A percentile compares a stretch with the other conserved stretches of the same genome.
phyloP scores from a whole-genome alignment of 2,329 filamentous ascomycete species.

The Fusarium udum region DNA sequence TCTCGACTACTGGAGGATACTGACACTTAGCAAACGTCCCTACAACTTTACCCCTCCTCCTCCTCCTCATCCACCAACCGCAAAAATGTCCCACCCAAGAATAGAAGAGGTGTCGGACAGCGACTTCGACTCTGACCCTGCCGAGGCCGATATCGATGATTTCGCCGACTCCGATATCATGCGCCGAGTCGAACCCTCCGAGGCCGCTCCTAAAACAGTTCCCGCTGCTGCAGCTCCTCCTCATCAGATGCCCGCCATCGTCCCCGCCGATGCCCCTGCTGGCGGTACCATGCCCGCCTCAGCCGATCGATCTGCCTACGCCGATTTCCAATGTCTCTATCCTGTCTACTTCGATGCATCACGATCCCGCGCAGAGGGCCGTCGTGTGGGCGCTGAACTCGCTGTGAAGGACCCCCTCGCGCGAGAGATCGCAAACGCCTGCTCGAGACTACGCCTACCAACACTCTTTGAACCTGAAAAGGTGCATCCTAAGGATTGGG shows the following conservation, averaged over 20 bases:
- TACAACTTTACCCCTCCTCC: conserved; percentile 9
- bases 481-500: conserved; percentile 96
- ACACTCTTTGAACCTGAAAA: conserved; percentile 91
- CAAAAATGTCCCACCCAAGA: conserved; percentile 80
- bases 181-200: conserved; percentile 51
- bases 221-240: conserved; percentile 43
- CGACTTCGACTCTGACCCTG: conserved; percentile 82
- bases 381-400: conserved; percentile 76
- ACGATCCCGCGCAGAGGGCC: conserved; percentile 79
- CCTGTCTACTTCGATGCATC: conserved; percentile 91
- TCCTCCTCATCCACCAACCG: conserved; percentile 7
- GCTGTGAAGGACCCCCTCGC: conserved; percentile 89
- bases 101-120: conserved; percentile 93
- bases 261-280: conserved; percentile 46
- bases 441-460: conserved; percentile 73
- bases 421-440: conserved; percentile 88
- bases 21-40: background rate
- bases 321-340: conserved; percentile 88
- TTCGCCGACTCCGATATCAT: conserved; percentile 68
- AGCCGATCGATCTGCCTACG: conserved; percentile 67
- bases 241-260: conserved; percentile 42
- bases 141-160: conserved; percentile 82
- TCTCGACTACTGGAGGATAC: background rate
- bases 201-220: conserved; percentile 35
- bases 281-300: conserved; percentile 45